Evolutionary conservation across 1,284 basidiomycete genomes (phyloP), one percentile per base, ranked within the genome.

Genomic region (Apiotrichum veenhuisii): DNA sequence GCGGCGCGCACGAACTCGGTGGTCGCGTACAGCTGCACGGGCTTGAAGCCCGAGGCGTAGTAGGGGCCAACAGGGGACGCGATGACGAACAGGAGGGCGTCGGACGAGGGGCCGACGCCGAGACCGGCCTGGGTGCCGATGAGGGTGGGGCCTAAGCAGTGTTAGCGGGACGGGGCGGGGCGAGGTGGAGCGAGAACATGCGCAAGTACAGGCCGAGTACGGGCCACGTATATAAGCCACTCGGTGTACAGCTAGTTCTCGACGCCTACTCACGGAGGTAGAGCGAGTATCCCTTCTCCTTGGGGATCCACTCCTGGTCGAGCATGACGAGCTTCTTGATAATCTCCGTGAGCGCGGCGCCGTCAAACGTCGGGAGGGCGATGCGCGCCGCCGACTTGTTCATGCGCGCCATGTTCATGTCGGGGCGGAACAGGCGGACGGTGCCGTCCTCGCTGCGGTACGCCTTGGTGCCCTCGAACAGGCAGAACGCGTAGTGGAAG

Each of bases 401-500:
- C 82, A 83, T 82, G 50, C 82, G 72, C 52, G 75, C 77, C 94
- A 98, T 98, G 81, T 98, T 98, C 87, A 94, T 95, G 74, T 98
- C 92, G 1, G 96, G 96, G 51, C 96, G 82, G 83, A 98, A 99
- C 60, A 98, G 78, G 15, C 90, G 86, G 15, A 96, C 84, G 50
- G 83, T 85, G 23, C 89, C 93, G 47, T 86, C 80, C 50, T 84
- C 79, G 64, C 89, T 86, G 55, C 87, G 82, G 80, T 98, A 98
- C 0, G 94, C 95, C 75, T 99, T 99, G 83, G 97, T 85, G 25
- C 95, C 95, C 74, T 98, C 95, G 69, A 98, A 98, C 56, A 82
- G 71, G 43, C 78, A 79, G 54, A 80, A 79, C 0, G 93, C 94
- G 78, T 98, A 98, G 77, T 98, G 95, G 63, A 98, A 82, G 34